These are phyloP conservation scores for Cucurbita moschata DNA, from an alignment of 306 rosid species.

Conservation along the genomic window DNA sequence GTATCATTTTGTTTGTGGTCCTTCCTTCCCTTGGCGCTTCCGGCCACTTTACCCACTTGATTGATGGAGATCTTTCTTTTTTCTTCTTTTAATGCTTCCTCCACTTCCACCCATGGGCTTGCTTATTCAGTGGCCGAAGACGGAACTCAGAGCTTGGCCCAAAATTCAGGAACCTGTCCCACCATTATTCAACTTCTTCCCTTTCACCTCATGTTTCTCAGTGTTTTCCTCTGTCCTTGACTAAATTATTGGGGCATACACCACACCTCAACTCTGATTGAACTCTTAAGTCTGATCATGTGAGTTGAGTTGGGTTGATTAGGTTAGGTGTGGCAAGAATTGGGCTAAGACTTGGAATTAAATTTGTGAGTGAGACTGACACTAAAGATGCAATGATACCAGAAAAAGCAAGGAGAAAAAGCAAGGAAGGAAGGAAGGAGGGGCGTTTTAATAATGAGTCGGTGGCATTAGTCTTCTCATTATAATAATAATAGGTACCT, in stretches of 20 bases:
- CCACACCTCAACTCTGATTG: too few species aligned
- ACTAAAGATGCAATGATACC: neutral
- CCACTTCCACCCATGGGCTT: neutral
- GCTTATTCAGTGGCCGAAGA: neutral
- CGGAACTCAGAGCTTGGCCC: neutral
- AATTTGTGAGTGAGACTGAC: neutral
- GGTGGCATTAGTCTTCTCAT: constrained; percentile 7
- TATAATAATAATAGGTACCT: neutral
- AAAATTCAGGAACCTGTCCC: neutral
- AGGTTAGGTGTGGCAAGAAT: neutral
- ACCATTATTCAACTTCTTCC: neutral
- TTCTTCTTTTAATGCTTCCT: neutral
- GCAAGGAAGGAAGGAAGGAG: neutral
- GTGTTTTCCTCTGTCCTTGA: too few species aligned
- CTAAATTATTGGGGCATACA: too few species aligned
- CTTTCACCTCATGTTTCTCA: neutral
- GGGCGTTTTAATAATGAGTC: neutral
- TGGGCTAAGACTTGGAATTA: neutral
- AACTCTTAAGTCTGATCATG: too few species aligned
- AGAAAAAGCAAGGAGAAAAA: neutral
- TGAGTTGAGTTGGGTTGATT: neutral
- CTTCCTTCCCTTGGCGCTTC: neutral
- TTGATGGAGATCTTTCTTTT: neutral
- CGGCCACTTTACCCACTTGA: neutral
- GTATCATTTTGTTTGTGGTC: neutral